Evolutionary conservation across 2,329 filamentous ascomycete genomes (phyloP).

Genomic region (Curvularia sp.): DNA sequence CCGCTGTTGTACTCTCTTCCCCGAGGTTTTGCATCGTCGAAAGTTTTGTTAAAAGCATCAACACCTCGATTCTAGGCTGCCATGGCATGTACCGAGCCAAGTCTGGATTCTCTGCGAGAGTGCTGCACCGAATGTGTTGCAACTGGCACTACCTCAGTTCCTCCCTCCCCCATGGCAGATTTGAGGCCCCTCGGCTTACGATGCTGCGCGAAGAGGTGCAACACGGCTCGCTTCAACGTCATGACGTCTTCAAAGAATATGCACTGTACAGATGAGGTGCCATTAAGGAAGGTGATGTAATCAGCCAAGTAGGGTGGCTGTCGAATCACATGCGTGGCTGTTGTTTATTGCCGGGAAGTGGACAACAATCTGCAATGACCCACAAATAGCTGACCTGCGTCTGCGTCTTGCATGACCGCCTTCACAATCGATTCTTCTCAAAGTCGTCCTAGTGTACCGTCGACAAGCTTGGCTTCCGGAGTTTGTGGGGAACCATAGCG

Average conservation of each 20-base stretch:
- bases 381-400: constrained; percentile 7
- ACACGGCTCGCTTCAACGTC: constrained; percentile 3
- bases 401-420: constrained; percentile 20
- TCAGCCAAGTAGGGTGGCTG: constrained; percentile 16
- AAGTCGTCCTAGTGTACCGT: constrained; percentile 19
- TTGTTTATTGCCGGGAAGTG: constrained; percentile 15
- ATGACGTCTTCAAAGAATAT: background rate
- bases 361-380: background rate
- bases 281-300: constrained; percentile 19
- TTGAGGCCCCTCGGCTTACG: background rate
- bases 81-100: background rate
- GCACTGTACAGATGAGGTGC: constrained; percentile 16
- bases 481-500: constrained; percentile 46
- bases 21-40: background rate
- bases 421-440: constrained; percentile 10
- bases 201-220: constrained; percentile 2
- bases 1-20: constrained; percentile 6
- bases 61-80: background rate
- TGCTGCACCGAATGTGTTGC: constrained; percentile 2
- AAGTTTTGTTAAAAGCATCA: background rate
- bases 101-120: background rate
- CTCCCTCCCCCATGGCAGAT: background rate
- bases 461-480: constrained; percentile 33
- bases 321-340: constrained; percentile 2
- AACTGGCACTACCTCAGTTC: constrained; percentile 1